Base-by-base conservation (phyloP, 768 basidiomycete species). In the Mycena metata region DNA sequence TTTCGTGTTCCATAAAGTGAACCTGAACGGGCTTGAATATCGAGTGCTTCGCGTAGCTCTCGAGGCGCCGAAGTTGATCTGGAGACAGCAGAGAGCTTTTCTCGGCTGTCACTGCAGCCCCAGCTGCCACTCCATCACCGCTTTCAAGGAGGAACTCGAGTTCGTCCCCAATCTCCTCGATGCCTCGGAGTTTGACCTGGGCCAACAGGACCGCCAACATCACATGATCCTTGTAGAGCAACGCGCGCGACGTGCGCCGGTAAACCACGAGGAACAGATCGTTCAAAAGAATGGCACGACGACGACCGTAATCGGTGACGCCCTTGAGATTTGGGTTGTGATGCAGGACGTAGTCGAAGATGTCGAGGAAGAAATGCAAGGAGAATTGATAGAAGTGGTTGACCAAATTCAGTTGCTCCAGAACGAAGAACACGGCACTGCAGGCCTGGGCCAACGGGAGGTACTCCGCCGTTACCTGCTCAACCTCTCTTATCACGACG, bases 301-400 rank as follows among this genome's bases (percentile, higher is more conserved):
- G 91, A 47, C 80, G 81, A 56, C 83, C 82, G 63, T 95, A 81
- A 69, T 98, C 96, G 24, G 89, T 84, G 64, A 96, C 85, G 66
- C 87, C 88, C 78, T 87, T 90, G 69, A 99, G 87, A 77, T 96
- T 92, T 13, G 96, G 96, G 76, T 99, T 98, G 73, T 93, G 91
- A 72, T 93, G 92, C 10, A 99, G 88, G 65, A 97, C 90, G 73
- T 93, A 95, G 81, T 99, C 95, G 81, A 99, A 99, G 76, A 98
- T 97, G 77, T 98, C 97, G 66, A 99, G 88, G 92, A 99, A 99
- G 86, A 97, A 98, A 33, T 86, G 91, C 51, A 99, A 86, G 2
- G 98, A 99, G 85, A 99, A 99, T 79, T 98, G 95, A 76, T 99
- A 99, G 84, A 99, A 99, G 80, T 98, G 97, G 76, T 97, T 95